These are phyloP conservation scores for Ceratocystis lukuohia DNA, from an alignment of 2,329 filamentous ascomycete species.

Conservation along the genomic window DNA sequence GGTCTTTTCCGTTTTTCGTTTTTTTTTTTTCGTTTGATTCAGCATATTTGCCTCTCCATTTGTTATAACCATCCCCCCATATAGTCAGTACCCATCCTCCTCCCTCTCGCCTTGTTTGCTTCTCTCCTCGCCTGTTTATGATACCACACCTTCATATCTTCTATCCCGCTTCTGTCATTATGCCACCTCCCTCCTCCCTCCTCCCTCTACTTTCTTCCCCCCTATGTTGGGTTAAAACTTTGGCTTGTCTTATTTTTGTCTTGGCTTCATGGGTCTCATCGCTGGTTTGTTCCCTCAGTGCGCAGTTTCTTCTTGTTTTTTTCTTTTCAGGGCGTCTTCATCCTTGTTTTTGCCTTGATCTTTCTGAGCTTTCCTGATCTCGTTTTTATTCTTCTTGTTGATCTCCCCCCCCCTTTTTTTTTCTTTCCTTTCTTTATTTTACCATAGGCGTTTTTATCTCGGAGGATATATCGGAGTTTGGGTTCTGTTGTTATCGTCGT, in stretches of 20 bases:
- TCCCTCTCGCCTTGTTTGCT: slow-evolving; percentile 4
- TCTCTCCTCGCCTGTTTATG: not conserved
- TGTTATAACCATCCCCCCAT: not conserved
- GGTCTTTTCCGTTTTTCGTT: slow-evolving; percentile 8
- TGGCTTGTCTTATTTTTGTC: not conserved
- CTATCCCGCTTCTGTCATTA: not conserved
- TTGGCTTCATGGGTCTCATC: not conserved
- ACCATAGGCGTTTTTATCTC: too few species aligned
- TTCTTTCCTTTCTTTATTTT: too few species aligned
- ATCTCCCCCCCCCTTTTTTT: too few species aligned
- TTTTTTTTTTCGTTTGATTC: not conserved
- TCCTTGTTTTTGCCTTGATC: not conserved
- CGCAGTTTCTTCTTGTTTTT: not conserved
- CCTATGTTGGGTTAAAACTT: not conserved
- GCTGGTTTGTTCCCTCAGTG: not conserved
- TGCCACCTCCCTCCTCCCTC: not conserved
- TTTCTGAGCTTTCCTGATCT: too few species aligned
- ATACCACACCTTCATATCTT: slow-evolving; percentile 1
- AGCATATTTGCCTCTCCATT: not conserved
- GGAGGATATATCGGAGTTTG: too few species aligned
- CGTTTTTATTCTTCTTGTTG: too few species aligned
- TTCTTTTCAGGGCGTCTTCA: not conserved
- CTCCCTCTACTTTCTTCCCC: not conserved
- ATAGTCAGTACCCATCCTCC: not conserved
- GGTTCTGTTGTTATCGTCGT: too few species aligned